Percentiles rank a stretch among this genome's conserved stretches.
Conservation (phyloP, 2,329 filamentous ascomycete species). For the Claviceps paspali region DNA sequence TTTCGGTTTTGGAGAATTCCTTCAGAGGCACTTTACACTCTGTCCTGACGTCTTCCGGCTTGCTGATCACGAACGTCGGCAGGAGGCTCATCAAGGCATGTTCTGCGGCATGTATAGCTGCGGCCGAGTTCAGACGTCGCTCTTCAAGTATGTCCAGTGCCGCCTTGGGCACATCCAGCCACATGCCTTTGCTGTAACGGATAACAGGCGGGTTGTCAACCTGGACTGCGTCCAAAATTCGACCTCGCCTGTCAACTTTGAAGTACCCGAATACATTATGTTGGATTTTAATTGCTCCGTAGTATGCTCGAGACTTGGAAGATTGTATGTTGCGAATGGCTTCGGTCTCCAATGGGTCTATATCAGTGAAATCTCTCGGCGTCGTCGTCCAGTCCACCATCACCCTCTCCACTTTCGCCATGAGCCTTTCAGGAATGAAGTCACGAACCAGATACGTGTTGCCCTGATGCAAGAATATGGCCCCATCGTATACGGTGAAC, state of each 20-base stretch:
- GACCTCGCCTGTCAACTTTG: conserved; percentile 76
- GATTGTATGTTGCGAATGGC: conserved; percentile 56
- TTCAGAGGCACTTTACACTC: conserved; percentile 86
- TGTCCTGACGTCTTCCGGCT: conserved; percentile 82
- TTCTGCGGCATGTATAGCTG: conserved; percentile 86
- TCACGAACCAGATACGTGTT: conserved; percentile 83
- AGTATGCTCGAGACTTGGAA: conserved; percentile 59
- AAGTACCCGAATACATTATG: conserved; percentile 93
- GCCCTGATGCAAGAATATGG: conserved; percentile 95
- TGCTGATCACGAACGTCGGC: conserved; percentile 78
- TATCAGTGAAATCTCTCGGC: conserved; percentile 85
- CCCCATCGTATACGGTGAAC: conserved; percentile 92
- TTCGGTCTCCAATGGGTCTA: conserved; percentile 87
- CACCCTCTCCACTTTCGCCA: conserved; percentile 78
- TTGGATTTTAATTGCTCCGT: conserved; percentile 71
- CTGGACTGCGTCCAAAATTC: conserved; percentile 80
- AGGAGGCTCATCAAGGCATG: conserved; percentile 78
- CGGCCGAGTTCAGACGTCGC: conserved; percentile 64
- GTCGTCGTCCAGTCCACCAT: conserved; percentile 90
- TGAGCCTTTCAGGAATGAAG: conserved; percentile 62
- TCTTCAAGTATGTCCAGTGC: conserved; percentile 67
- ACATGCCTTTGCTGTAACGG: conserved; percentile 76
- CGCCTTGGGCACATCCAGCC: conserved; percentile 73
- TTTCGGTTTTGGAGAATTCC: conserved; percentile 62
- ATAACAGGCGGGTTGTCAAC: conserved; percentile 89